Conservation (phyloP, 805 yeast genomes). For the Brettanomyces bruxellensis region DNA sequence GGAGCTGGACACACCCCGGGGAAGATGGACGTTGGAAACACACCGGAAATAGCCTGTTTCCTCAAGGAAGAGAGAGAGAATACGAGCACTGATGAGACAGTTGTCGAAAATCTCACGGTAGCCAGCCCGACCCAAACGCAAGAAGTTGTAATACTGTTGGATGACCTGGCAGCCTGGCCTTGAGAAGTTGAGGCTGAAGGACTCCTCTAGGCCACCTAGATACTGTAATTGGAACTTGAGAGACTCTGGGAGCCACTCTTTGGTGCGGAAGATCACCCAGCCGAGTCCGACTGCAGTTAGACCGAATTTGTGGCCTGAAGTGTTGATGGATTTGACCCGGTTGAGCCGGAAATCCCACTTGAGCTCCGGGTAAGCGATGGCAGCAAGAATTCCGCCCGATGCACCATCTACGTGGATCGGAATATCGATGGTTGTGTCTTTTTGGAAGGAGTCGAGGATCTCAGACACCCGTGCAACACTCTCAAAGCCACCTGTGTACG, state of each 20-base stretch:
- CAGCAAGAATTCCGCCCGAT: constrained; percentile 83
- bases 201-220: constrained; percentile 82
- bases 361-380: constrained; percentile 66
- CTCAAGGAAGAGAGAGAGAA: constrained; percentile 53
- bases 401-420: constrained; percentile 95
- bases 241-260: constrained; percentile 53
- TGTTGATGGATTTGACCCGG: constrained; percentile 76
- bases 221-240: constrained; percentile 73
- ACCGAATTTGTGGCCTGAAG: constrained; percentile 92
- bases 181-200: constrained; percentile 80
- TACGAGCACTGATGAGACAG: constrained; percentile 66
- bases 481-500: constrained; percentile 91
- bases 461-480: constrained; percentile 52
- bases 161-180: constrained; percentile 90
- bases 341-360: constrained; percentile 78
- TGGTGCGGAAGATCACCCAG: constrained; percentile 80
- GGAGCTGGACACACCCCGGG: constrained; percentile 28
- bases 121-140: constrained; percentile 67
- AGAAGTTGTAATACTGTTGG: constrained; percentile 77
- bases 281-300: constrained; percentile 87
- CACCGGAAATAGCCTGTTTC: constrained; percentile 59
- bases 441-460: constrained; percentile 63
- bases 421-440: constrained; percentile 54
- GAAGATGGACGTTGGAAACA: constrained; percentile 70
- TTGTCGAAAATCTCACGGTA: constrained; percentile 51